Percentiles rank a stretch among this genome's conserved stretches.
phyloP scores from a whole-genome alignment of 345 rosid genomes.

The Linum tenue region DNA sequence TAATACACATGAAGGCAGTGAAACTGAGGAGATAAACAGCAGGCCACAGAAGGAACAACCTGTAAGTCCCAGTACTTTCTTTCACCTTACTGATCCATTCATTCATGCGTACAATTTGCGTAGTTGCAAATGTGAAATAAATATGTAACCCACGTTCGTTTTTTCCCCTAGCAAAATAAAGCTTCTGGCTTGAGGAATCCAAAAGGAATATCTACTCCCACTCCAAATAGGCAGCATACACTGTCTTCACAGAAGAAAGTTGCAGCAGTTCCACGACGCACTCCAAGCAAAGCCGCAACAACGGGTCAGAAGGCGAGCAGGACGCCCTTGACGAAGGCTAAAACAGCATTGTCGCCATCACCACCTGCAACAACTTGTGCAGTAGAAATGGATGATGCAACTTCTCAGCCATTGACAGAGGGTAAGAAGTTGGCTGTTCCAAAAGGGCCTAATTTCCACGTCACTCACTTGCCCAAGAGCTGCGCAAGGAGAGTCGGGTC shows the following conservation, averaged over 20 bases:
- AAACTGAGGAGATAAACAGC: constrained; percentile 7
- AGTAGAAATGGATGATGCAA: constrained; percentile 18
- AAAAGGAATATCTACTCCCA: constrained; percentile 17
- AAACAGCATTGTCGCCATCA: constrained; percentile 28
- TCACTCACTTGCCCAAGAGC: constrained; percentile 56
- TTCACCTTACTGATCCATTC: neutral
- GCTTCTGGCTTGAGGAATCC: constrained; percentile 13
- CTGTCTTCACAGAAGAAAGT: constrained; percentile 24
- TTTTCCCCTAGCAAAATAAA: constrained; percentile 17
- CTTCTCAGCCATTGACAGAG: constrained; percentile 23
- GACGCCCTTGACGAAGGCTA: constrained; percentile 26
- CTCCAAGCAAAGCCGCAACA: constrained; percentile 7
- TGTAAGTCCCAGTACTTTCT: constrained; percentile 15
- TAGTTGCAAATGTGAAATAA: neutral
- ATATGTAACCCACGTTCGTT: neutral
- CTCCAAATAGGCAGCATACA: constrained; percentile 18
- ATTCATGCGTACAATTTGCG: neutral
- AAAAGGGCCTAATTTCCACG: constrained; percentile 52
- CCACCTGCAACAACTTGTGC: constrained; percentile 23
- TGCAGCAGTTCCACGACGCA: constrained; percentile 11
- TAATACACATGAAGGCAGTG: constrained; percentile 7
- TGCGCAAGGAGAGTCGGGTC: constrained; percentile 37
- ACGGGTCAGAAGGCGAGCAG: constrained; percentile 12
- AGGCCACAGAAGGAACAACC: constrained; percentile 11
- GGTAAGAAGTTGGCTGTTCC: constrained; percentile 13